Evolutionary conservation across 2,329 filamentous ascomycete genomes (phyloP).

Genomic region (Alternaria dauci): DNA sequence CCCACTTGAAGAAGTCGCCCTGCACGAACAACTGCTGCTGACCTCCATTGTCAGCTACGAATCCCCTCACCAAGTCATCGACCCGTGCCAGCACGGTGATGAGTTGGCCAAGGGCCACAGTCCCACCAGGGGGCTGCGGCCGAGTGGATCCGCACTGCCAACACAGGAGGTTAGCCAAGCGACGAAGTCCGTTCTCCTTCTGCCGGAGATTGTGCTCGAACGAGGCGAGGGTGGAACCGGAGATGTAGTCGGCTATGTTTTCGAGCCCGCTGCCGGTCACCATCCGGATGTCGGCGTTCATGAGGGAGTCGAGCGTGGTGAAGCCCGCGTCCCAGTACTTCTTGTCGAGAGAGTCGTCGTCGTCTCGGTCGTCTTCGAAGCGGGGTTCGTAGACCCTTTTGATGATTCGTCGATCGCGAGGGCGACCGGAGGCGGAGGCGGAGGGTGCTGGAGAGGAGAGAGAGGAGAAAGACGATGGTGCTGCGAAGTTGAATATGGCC

Average conservation of each 20-base stretch:
- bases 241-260: background rate
- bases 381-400: background rate
- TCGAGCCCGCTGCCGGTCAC: background rate
- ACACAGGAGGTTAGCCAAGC: constrained; percentile 2
- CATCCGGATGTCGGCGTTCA: background rate
- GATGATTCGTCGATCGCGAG: background rate
- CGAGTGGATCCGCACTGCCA: constrained; percentile 5
- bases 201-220: constrained; percentile 3
- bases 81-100: background rate
- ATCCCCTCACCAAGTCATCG: background rate
- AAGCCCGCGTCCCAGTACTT: background rate
- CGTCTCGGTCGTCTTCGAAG: background rate
- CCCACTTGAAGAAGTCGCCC: background rate
- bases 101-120: background rate
- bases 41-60: constrained; percentile 5
- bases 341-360: background rate
- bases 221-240: constrained; percentile 4
- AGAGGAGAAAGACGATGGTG: background rate
- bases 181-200: constrained; percentile 1
- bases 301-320: background rate
- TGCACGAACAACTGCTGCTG: background rate
- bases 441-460: background rate
- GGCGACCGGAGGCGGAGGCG: background rate
- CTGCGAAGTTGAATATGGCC: background rate
- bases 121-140: constrained; percentile 9